These are phyloP conservation scores for Aureobasidium sp. DNA, from an alignment of 2,329 filamentous ascomycete genomes.

Conservation along the genomic window DNA sequence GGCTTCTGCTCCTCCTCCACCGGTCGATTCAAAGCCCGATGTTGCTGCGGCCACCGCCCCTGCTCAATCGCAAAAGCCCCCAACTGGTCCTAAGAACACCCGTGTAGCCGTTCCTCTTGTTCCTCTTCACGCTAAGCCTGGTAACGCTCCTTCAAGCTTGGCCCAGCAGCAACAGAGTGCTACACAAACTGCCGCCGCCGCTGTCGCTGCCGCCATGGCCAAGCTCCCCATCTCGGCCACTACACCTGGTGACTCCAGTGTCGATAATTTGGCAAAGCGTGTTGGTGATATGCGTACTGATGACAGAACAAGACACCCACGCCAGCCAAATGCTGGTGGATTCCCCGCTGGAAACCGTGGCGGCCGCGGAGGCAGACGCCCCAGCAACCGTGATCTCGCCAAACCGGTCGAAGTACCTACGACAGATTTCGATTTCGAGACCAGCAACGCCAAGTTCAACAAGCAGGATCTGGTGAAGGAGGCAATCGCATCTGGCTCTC, in stretches of 20 bases:
- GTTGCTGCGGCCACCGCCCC: conserved; percentile 51
- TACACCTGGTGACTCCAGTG: conserved; percentile 23
- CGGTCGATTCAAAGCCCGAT: conserved; percentile 62
- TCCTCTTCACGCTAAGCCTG: conserved; percentile 33
- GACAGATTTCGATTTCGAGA: conserved; percentile 87
- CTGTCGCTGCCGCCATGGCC: conserved; percentile 74
- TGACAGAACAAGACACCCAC: conserved; percentile 42
- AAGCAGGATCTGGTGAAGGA: conserved; percentile 84
- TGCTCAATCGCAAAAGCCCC: conserved; percentile 34
- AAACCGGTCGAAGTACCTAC: conserved; percentile 74
- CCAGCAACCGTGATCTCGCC: conserved; percentile 31
- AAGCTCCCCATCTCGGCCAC: conserved; percentile 44
- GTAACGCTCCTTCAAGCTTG: conserved; percentile 27
- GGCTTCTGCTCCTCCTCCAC: conserved; percentile 50
- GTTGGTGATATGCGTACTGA: conserved; percentile 72
- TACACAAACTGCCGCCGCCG: conserved; percentile 66
- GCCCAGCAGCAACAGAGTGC: conserved; percentile 50
- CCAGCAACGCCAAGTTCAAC: conserved; percentile 81
- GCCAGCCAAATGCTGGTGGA: conserved; percentile 40
- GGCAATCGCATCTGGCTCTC: conserved; percentile 71
- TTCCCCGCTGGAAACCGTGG: conserved; percentile 32
- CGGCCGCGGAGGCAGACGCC: conserved; percentile 34
- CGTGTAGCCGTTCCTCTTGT: conserved; percentile 56
- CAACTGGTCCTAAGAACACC: conserved; percentile 39
- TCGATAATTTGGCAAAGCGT: conserved; percentile 64